Percentiles rank a stretch among this genome's conserved stretches.
phyloP scores from a whole-genome alignment of 495 filamentous ascomycete genomes.

The Schizothecium vesticola region DNA sequence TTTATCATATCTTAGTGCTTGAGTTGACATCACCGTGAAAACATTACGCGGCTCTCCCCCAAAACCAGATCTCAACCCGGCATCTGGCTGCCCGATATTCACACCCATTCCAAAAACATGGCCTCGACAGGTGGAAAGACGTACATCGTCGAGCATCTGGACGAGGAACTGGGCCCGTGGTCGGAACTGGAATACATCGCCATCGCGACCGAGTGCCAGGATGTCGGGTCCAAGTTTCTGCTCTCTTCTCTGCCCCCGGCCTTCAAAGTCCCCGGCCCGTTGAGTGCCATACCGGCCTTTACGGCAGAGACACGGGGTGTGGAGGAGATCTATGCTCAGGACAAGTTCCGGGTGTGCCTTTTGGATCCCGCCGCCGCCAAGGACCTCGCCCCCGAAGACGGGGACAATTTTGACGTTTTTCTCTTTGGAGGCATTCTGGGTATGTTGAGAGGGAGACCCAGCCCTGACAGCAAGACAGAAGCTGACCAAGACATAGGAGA shows the following conservation, averaged over 20 bases:
- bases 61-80: neutral
- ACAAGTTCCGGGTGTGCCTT: conserved; percentile 67
- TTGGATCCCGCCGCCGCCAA: conserved; percentile 77
- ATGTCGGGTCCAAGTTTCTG: conserved; percentile 62
- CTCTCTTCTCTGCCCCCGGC: conserved; percentile 73
- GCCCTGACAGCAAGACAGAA: neutral
- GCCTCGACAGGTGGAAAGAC: conserved; percentile 41
- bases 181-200: conserved; percentile 83
- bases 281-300: conserved; percentile 57
- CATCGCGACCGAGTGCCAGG: conserved; percentile 75
- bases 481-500: conserved; percentile 53
- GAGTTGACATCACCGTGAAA: neutral
- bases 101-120: conserved; percentile 3
- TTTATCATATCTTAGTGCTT: neutral
- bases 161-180: conserved; percentile 91
- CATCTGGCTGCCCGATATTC: neutral
- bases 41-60: neutral
- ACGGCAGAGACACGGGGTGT: conserved; percentile 65
- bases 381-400: conserved; percentile 80
- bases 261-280: conserved; percentile 59
- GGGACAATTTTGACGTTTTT: conserved; percentile 77
- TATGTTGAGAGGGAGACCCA: conserved; percentile 39
- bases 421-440: conserved; percentile 94
- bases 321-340: conserved; percentile 65
- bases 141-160: conserved; percentile 89